Base-by-base conservation (phyloP, 1,284 basidiomycete species). In the Chalciporus sp. region DNA sequence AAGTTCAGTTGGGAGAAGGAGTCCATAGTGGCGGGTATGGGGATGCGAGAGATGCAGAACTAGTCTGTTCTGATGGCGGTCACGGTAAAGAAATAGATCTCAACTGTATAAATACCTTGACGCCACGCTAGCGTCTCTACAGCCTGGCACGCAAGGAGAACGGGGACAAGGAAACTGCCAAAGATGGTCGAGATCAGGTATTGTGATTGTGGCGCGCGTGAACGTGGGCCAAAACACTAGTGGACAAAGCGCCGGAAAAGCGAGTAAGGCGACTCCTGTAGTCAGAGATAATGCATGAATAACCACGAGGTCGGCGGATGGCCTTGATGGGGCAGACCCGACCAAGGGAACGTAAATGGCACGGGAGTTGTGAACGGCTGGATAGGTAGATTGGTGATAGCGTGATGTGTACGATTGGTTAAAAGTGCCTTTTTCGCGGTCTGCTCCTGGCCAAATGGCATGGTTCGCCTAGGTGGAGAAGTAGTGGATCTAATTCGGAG, bases 21-120 rank as follows among this genome's bases (percentile, higher is more conserved):
- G 39, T 69, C 55, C 63, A 67, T 66, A 2, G 17, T 10, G n/a
- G 8, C 10, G n/a, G 28, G 26, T 26, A 35, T 28, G 19, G 17
- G 28, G 51, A 48, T 28, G 35, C 39, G 29, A 40, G 12, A n/a
- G 14, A 31, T 3, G n/a, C 16, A 17, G 49, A 39, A 49, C 10
- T 42, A 51, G 29, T 19, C 44, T 55, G 48, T 51, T 17, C 42
- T 2, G 47, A 37, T 27, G 10, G 11, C 9, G 3, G 53, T 53
- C 27, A 49, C 11, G 44, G 29, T 23, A 49, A 41, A 45, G 55
- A 37, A 57, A 42, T 12, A 16, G 2, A 33, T 3, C 10, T 39
- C 8, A 27, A 31, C 31, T 4, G 10, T 40, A 59, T 50, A 64
- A 52, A 55, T 61, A 65, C 65, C 58, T 61, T 49, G 14, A 45